Conservation (phyloP, 352 stramenopile species). For the Phytophthora litchii region DNA sequence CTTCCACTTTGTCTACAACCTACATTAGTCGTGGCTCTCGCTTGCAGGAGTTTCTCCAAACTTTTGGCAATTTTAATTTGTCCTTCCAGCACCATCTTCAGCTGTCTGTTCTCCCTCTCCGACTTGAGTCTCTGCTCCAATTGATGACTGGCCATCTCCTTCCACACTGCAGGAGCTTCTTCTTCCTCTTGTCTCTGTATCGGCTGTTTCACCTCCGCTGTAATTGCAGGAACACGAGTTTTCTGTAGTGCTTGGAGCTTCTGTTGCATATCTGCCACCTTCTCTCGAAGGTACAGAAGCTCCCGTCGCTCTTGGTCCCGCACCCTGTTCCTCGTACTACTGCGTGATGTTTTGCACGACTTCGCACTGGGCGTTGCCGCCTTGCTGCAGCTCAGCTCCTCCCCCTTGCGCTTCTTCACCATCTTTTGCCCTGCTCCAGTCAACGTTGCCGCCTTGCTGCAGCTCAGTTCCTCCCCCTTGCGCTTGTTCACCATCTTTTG, state of each 20-base stretch:
- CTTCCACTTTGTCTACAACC: not conserved
- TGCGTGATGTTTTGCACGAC: slow-evolving; percentile 33
- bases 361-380: slow-evolving; percentile 13
- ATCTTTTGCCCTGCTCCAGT: slow-evolving; percentile 2
- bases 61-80: slow-evolving; percentile 74
- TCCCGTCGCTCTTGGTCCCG: slow-evolving; percentile 49
- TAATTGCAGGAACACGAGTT: slow-evolving; percentile 6
- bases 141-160: slow-evolving; percentile 53
- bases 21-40: slow-evolving; percentile 41
- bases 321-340: slow-evolving; percentile 44
- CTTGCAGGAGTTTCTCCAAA: slow-evolving; percentile 56
- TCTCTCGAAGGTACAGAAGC: slow-evolving; percentile 48
- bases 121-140: slow-evolving; percentile 52
- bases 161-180: slow-evolving; percentile 38
- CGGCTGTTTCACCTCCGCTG: not conserved
- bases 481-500: slow-evolving; percentile 21
- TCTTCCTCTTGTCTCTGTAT: slow-evolving; percentile 5
- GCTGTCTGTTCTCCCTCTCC: slow-evolving; percentile 63
- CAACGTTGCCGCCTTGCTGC: too few relatives aligned
- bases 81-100: slow-evolving; percentile 61
- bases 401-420: slow-evolving; percentile 26
- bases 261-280: slow-evolving; percentile 50
- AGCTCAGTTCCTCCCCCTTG: slow-evolving; percentile 17
- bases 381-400: slow-evolving; percentile 13
- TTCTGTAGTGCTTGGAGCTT: slow-evolving; percentile 45